A percentile compares a stretch with the other conserved stretches of the same genome.
These are phyloP conservation scores for Bocquillonia castaneifolia DNA, from an alignment of 441 rosid genomes.

Conservation along the genomic window DNA sequence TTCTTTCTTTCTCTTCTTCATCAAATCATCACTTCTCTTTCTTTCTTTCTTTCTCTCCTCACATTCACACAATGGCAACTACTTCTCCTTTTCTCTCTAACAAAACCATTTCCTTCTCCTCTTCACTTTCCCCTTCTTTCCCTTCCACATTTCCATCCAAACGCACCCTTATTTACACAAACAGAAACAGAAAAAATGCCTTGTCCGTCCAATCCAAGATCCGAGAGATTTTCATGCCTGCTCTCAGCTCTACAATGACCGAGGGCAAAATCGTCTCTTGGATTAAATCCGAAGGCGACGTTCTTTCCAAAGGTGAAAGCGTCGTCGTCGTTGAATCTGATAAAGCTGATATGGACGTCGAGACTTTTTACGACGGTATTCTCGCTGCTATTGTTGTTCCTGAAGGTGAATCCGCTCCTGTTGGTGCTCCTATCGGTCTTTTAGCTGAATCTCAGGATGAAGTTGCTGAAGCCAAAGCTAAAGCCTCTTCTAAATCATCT, in stretches of 20 bases:
- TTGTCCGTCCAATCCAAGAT: constrained; percentile 62
- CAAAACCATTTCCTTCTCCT: constrained; percentile 35
- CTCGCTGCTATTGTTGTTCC: constrained; percentile 89
- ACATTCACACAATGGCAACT: constrained; percentile 1
- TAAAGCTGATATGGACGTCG: constrained; percentile 98
- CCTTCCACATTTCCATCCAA: constrained; percentile 28
- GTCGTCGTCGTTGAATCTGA: constrained; percentile 97
- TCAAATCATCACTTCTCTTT: constrained; percentile 5
- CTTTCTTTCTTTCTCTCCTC: constrained; percentile 13
- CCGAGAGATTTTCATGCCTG: constrained; percentile 97
- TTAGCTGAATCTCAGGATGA: constrained; percentile 89
- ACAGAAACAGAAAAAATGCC: constrained; percentile 14
- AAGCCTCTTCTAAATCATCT: constrained; percentile 46
- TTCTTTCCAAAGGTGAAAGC: constrained; percentile 83
- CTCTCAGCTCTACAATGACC: constrained; percentile 95
- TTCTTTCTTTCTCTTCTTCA: background rate
- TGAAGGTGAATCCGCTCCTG: constrained; percentile 86
- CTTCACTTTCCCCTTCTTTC: constrained; percentile 28
- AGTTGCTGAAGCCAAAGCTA: constrained; percentile 74
- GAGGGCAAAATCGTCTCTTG: constrained; percentile 97
- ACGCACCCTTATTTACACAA: background rate
- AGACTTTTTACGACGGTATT: constrained; percentile 90
- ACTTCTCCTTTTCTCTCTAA: constrained; percentile 36
- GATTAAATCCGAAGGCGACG: constrained; percentile 91
- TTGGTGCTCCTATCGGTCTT: constrained; percentile 79